Evolutionary conservation across 23 red algal genomes (phyloP), one percentile per base, ranked within the genome.

Genomic region (Gracilariopsis chorda): DNA sequence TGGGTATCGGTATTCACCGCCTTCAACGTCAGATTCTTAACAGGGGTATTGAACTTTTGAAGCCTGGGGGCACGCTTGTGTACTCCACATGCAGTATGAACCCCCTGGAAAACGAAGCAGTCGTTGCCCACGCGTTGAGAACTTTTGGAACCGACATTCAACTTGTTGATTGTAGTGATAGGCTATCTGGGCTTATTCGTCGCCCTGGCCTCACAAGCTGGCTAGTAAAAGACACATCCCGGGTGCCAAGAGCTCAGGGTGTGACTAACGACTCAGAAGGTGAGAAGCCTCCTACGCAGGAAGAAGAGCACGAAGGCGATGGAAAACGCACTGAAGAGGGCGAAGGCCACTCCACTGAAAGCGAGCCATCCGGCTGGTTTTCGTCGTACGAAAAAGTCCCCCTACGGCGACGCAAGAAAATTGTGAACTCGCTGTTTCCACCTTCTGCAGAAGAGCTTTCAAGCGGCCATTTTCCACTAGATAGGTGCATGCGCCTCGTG

Each of bases 41-140:
- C 19, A 81, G 96, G 55, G 96, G 96, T 55, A 46, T 84, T 11
- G 87, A 93, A 64, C 56, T 95, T 20, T 83, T 98, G 43, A 90
- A 87, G 45, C 68, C 77, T 43, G 92, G 92, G 0, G 96, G 96
- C 9, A 32, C 39, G 40, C 65, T 98, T 42, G 92, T 95, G 13
- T 98, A 98, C 76, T 90, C 87, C 33, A 98, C 96, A 51, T 98
- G 96, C 59, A 90, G 81, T 41, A 82, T 98, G 67, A 98, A 98
- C 64, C 96, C 96, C 57, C 55, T 98, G 39, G 96, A 98, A 76
- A 98, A 98, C 45, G 96, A 98, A 56, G 96, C 96, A 2, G 88
- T 98, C 3, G 96, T 98, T 33, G 92, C 83, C 3, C 88, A 88
- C 68, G 82, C 88, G 71, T 33, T 98, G 25, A 77, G 93, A 47